These are phyloP conservation scores for Elaeis oleifera DNA, from an alignment of 202 grass and related monocot genomes.

Conservation along the genomic window DNA sequence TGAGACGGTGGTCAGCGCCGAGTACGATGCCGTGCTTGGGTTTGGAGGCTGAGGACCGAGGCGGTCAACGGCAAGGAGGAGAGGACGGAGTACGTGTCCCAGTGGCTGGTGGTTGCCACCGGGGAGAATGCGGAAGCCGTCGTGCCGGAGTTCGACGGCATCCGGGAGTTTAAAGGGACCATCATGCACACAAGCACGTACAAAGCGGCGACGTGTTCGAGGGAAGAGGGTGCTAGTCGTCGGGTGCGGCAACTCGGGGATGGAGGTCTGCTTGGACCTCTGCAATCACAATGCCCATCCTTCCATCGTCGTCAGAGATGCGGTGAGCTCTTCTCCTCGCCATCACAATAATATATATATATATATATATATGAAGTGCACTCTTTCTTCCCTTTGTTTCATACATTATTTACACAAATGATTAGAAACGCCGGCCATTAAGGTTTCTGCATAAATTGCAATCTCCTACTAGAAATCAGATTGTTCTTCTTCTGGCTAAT, in stretches of 20 bases:
- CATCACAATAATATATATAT: background rate
- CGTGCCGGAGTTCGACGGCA: slow-evolving; percentile 57
- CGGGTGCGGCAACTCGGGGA: slow-evolving; percentile 84
- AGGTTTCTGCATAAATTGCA: no score
- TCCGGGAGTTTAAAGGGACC: slow-evolving; percentile 33
- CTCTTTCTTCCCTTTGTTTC: background rate
- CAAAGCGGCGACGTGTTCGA: slow-evolving; percentile 39
- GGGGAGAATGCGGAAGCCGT: slow-evolving; percentile 82
- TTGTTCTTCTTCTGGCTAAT: no score
- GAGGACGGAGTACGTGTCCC: slow-evolving; percentile 38
- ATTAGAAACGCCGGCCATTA: no score
- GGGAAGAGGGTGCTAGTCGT: slow-evolving; percentile 65
- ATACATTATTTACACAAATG: background rate
- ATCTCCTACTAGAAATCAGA: no score
- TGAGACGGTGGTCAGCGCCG: slow-evolving; percentile 45
- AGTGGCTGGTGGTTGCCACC: slow-evolving; percentile 72
- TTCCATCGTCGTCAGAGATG: slow-evolving; percentile 69
- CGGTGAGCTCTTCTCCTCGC: slow-evolving; percentile 30
- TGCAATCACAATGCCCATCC: slow-evolving; percentile 60
- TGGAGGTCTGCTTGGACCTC: slow-evolving; percentile 85
- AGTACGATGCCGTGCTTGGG: slow-evolving; percentile 29
- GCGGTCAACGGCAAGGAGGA: slow-evolving; percentile 3
- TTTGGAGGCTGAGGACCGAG: slow-evolving; percentile 47
- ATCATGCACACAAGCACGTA: slow-evolving; percentile 66
- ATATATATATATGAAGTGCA: background rate